phyloP scores from a whole-genome alignment of 441 rosid genomes.

The Pelargonium hybrid region DNA sequence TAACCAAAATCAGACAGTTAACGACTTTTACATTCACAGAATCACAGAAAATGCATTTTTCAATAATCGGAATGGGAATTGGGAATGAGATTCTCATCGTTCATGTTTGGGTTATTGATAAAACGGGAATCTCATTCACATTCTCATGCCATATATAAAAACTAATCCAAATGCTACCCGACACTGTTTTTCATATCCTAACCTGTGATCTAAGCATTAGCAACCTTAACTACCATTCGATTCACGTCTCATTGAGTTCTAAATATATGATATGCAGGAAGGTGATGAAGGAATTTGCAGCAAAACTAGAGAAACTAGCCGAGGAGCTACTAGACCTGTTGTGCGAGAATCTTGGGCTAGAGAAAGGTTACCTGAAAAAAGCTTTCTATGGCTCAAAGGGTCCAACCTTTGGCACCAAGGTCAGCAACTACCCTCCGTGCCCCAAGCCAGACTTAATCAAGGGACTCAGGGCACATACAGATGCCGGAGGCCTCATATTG shows the following conservation, averaged over 20 bases:
- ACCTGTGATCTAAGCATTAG: no score
- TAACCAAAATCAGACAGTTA: slow-evolving; percentile 9
- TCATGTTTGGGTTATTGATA: no score
- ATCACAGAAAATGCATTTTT: neutral
- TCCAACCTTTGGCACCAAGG: slow-evolving; percentile 83
- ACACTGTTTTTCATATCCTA: no score
- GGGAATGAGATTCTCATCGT: no score
- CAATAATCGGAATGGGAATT: no score
- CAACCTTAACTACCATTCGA: no score
- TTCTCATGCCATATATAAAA: neutral
- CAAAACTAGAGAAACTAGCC: slow-evolving; percentile 62
- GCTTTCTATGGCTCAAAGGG: slow-evolving; percentile 53
- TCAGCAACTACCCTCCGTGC: slow-evolving; percentile 87
- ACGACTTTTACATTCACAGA: neutral
- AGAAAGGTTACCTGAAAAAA: slow-evolving; percentile 68
- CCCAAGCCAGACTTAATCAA: slow-evolving; percentile 80
- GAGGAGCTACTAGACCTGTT: slow-evolving; percentile 65
- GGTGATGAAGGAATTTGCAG: slow-evolving; percentile 61
- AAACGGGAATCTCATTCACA: neutral
- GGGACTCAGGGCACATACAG: slow-evolving; percentile 89
- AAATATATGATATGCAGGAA: slow-evolving; percentile 29
- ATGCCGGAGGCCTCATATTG: slow-evolving; percentile 82
- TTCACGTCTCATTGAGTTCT: neutral
- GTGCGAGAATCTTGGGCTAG: slow-evolving; percentile 77
- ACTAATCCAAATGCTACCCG: neutral